These are phyloP conservation scores for Populus hybrid DNA, from an alignment of 441 rosid genomes.

Conservation along the genomic window DNA sequence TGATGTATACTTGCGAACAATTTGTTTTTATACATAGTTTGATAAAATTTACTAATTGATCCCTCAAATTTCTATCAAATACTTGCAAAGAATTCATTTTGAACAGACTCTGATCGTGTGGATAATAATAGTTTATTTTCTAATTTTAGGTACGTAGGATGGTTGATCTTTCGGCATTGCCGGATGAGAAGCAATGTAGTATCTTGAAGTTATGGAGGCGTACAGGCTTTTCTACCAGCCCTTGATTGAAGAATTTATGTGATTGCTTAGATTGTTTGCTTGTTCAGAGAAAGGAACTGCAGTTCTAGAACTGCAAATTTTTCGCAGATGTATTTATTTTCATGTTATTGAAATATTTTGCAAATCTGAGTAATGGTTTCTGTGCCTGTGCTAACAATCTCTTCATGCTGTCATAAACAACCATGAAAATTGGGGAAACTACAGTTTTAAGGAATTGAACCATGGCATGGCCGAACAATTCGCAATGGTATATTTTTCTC, in stretches of 20 bases:
- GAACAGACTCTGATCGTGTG: no score
- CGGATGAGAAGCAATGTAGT: constrained; percentile 48
- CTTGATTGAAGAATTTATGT: constrained; percentile 50
- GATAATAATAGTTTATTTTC: no score
- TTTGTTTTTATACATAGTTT: no score
- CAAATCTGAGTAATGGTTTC: no score
- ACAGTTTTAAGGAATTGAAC: constrained; percentile 91
- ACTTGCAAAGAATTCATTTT: not conserved
- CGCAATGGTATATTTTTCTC: constrained; percentile 57
- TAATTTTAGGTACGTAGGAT: constrained; percentile 70
- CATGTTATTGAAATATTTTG: no score
- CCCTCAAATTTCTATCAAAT: not conserved
- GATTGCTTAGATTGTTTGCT: not conserved
- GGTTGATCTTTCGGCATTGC: constrained; percentile 52
- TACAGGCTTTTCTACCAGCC: constrained; percentile 68
- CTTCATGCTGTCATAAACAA: no score
- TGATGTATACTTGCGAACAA: no score
- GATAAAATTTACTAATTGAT: no score
- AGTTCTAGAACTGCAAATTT: no score
- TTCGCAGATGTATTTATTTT: no score
- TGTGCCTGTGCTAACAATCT: no score
- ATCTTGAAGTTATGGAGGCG: constrained; percentile 74
- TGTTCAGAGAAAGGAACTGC: no score
- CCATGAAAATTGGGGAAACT: constrained; percentile 75
- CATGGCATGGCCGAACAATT: constrained; percentile 80